Conservation (phyloP, 352 stramenopile species). For the Phytopythium chamaehyphon region DNA sequence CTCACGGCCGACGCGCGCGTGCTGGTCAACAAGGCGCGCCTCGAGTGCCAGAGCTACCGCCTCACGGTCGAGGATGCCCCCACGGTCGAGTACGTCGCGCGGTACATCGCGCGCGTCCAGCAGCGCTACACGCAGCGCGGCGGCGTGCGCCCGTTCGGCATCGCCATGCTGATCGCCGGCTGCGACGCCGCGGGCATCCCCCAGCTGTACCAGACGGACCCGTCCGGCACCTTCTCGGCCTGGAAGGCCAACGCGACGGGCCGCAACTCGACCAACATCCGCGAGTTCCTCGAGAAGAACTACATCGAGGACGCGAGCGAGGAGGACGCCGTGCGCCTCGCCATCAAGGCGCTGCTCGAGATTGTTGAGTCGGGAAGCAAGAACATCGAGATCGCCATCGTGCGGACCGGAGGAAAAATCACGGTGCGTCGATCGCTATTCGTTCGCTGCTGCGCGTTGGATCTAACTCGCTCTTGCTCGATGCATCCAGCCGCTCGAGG, state of each 20-base stretch:
- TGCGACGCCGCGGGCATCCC: slow-evolving; percentile 90
- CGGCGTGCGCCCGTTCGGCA: slow-evolving; percentile 98
- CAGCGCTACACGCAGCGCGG: slow-evolving; percentile 98
- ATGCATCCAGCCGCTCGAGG: slow-evolving; percentile 44
- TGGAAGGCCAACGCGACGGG: slow-evolving; percentile 99
- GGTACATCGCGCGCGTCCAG: slow-evolving; percentile 96
- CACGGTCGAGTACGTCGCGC: slow-evolving; percentile 96
- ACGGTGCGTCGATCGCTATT: slow-evolving; percentile 35
- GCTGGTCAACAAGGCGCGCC: slow-evolving; percentile 94
- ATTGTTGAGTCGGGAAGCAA: slow-evolving; percentile 98
- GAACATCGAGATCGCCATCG: slow-evolving; percentile 98
- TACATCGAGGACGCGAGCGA: slow-evolving; percentile 92
- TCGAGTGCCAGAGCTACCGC: slow-evolving; percentile 99
- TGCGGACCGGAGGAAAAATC: slow-evolving; percentile 71
- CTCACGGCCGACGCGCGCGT: slow-evolving; percentile 98
- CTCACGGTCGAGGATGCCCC: slow-evolving; percentile 94
- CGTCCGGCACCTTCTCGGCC: slow-evolving; percentile 95
- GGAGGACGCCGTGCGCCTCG: slow-evolving; percentile 89
- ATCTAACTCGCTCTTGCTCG: slow-evolving; percentile 2
- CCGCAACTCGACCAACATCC: slow-evolving; percentile 96
- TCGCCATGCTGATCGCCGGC: slow-evolving; percentile 96
- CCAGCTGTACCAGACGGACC: slow-evolving; percentile 98
- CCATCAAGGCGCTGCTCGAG: slow-evolving; percentile 96
- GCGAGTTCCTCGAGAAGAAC: slow-evolving; percentile 99
- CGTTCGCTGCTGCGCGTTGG: not conserved